Evolutionary conservation across 1,284 basidiomycete species (phyloP).

Genomic region (Ceratobasidium theobromae): DNA sequence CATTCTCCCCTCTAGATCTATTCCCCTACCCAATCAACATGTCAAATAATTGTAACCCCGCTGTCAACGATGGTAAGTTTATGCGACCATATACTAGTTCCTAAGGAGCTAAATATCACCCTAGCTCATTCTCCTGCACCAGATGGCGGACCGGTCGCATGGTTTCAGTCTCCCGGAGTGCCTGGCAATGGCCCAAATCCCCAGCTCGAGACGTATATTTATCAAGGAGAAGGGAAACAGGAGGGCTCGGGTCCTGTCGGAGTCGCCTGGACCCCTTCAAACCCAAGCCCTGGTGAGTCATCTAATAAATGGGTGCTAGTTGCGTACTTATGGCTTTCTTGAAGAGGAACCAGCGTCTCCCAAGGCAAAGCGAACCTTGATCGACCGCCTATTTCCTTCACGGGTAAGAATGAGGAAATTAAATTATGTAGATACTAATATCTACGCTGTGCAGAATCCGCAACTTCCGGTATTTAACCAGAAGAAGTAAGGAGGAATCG

Average conservation of each 20-base stretch:
- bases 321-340: background rate
- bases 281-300: background rate
- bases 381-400: background rate
- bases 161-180: conserved; percentile 10
- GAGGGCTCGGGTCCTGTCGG: conserved; percentile 2
- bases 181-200: conserved; percentile 4
- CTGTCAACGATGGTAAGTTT: no score
- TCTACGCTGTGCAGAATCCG: background rate
- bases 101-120: no score
- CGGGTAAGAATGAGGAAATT: background rate
- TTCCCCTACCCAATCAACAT: no score
- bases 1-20: no score
- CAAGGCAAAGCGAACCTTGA: background rate
- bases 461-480: background rate
- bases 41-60: no score
- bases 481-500: background rate
- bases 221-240: conserved; percentile 9
- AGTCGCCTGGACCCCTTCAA: conserved; percentile 1
- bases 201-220: background rate
- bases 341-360: background rate
- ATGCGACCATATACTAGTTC: no score
- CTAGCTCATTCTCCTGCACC: background rate
- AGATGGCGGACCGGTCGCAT: conserved; percentile 8
- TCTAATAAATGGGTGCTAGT: no score
- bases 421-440: background rate